phyloP scores from a whole-genome alignment of 108 stramenopile species.

The Nitzschia putrida region DNA sequence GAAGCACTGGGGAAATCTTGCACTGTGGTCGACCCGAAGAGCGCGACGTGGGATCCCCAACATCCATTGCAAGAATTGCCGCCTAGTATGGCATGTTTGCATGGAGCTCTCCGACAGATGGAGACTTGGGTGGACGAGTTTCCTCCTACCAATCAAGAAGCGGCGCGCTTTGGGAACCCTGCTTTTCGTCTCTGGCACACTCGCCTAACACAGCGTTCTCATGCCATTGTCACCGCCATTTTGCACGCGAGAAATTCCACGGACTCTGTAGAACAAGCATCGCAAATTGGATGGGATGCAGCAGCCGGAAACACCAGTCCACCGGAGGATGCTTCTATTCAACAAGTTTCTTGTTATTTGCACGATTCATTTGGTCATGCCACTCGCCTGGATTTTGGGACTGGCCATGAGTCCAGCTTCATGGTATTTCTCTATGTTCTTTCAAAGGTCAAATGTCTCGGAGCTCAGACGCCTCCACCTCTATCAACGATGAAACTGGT shows the following conservation, averaged over 20 bases:
- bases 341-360: slow-evolving; percentile 77
- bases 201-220: slow-evolving; percentile 59
- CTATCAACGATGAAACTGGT: slow-evolving; percentile 45
- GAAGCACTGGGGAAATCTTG: slow-evolving; percentile 76
- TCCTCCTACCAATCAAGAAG: slow-evolving; percentile 52
- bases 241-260: slow-evolving; percentile 50
- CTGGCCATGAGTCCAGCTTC: slow-evolving; percentile 95
- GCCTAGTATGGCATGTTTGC: slow-evolving; percentile 77
- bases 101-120: slow-evolving; percentile 69
- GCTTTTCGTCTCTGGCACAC: slow-evolving; percentile 76
- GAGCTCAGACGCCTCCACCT: slow-evolving; percentile 36
- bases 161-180: slow-evolving; percentile 74
- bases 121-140: slow-evolving; percentile 70
- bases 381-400: slow-evolving; percentile 91
- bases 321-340: slow-evolving; percentile 51
- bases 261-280: slow-evolving; percentile 44
- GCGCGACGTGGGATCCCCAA: slow-evolving; percentile 43
- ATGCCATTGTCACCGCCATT: slow-evolving; percentile 56
- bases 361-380: slow-evolving; percentile 88
- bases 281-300: slow-evolving; percentile 58
- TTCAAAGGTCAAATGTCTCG: slow-evolving; percentile 75
- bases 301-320: slow-evolving; percentile 31
- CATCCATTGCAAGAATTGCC: slow-evolving; percentile 56
- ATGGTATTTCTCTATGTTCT: slow-evolving; percentile 78
- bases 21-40: slow-evolving; percentile 17